Evolutionary conservation across 2,329 filamentous ascomycete genomes (phyloP).

Genomic region (Chrysoporthe austroafricana): DNA sequence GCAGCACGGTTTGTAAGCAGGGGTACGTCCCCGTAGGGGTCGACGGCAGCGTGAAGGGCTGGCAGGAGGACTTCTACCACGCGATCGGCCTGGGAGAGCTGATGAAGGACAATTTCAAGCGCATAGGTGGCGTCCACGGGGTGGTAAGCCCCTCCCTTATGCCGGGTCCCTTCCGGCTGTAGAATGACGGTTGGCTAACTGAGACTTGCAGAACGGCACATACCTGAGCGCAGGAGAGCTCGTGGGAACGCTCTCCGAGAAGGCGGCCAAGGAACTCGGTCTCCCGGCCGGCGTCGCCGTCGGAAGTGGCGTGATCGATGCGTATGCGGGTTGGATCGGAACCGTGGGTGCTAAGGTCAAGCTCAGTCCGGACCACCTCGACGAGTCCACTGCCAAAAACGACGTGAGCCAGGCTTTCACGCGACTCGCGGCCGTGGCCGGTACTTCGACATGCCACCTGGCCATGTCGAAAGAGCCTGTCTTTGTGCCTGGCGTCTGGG

Average conservation of each 20-base stretch:
- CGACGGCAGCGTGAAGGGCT: constrained; percentile 95
- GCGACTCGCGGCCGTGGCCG: constrained; percentile 89
- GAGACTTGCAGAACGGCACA: constrained; percentile 72
- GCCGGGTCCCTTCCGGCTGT: constrained; percentile 30
- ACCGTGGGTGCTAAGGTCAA: constrained; percentile 97
- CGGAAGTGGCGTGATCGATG: constrained; percentile 95
- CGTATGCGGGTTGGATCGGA: constrained; percentile 97
- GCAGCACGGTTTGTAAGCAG: constrained; percentile 96
- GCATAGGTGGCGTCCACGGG: constrained; percentile 92
- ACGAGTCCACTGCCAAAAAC: constrained; percentile 71
- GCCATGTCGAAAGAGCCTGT: constrained; percentile 93
- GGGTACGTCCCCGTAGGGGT: constrained; percentile 96
- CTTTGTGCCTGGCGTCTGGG: constrained; percentile 96
- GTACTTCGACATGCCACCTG: constrained; percentile 95
- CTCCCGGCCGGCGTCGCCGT: constrained; percentile 87
- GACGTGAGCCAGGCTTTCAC: constrained; percentile 92
- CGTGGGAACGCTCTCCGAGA: constrained; percentile 82
- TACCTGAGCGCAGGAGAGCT: constrained; percentile 92
- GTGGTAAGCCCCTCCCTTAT: constrained; percentile 72
- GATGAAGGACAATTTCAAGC: constrained; percentile 82
- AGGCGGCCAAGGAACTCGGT: constrained; percentile 81
- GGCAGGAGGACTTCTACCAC: constrained; percentile 93
- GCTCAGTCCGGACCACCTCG: constrained; percentile 68
- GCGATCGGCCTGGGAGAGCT: constrained; percentile 87
- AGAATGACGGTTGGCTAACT: constrained; percentile 28